phyloP scores from a whole-genome alignment of 768 basidiomycete genomes.

The Kwoniella dendrophila region DNA sequence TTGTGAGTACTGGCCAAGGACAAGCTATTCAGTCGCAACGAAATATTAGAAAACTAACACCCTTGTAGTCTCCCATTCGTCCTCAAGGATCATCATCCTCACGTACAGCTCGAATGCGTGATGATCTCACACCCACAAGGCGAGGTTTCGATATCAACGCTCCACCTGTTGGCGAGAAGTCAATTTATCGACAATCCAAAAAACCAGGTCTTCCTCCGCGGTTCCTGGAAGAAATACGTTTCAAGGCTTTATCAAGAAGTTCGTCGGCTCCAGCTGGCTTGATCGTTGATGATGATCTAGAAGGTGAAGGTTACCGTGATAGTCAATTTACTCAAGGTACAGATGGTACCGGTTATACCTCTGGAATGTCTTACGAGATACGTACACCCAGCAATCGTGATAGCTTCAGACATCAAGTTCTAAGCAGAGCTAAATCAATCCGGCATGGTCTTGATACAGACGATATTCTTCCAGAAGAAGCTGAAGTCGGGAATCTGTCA shows the following conservation, averaged over 20 bases:
- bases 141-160: constrained; percentile 29
- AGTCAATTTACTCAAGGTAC: constrained; percentile 62
- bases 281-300: constrained; percentile 55
- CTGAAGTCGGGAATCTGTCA: constrained; percentile 29
- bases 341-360: constrained; percentile 65
- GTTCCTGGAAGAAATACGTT: constrained; percentile 53
- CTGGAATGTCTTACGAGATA: constrained; percentile 60
- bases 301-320: constrained; percentile 63
- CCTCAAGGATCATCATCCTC: constrained; percentile 25
- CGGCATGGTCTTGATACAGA: constrained; percentile 26
- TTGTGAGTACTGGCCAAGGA: constrained; percentile 58
- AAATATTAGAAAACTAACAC: no score
- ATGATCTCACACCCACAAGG: constrained; percentile 30
- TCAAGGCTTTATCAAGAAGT: constrained; percentile 45
- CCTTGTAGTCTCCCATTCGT: constrained; percentile 35
- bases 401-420: constrained; percentile 33
- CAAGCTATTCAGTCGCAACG: no score
- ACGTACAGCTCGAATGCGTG: constrained; percentile 43
- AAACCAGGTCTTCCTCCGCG: constrained; percentile 48
- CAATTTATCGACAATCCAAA: constrained; percentile 34
- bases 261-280: constrained; percentile 46
- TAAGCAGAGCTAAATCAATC: constrained; percentile 37
- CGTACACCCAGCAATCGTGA: constrained; percentile 37
- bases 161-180: constrained; percentile 50
- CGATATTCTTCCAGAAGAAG: constrained; percentile 25